Evolutionary conservation across 345 rosid genomes (phyloP), one percentile per base, ranked within the genome.

Genomic region (Lepidium didymum): DNA sequence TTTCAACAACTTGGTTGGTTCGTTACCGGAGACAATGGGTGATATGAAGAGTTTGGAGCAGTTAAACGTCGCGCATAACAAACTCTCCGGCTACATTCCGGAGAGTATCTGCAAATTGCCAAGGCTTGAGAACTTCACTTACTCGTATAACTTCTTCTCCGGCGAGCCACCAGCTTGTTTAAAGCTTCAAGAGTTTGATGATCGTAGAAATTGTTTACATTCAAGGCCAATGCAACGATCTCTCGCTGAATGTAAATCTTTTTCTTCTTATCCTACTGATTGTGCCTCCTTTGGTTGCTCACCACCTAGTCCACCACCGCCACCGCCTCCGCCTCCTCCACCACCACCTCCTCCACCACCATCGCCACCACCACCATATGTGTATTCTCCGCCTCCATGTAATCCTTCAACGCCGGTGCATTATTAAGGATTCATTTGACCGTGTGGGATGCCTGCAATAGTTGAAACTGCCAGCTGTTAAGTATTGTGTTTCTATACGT

Each of bases 21-120:
- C 79, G 2, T 73, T 92, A 67, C 96, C 96, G 7, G 82, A 79
- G 51, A 79, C 86, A 0, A 79, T 92, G 1, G 91, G 93, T 8
- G 19, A 78, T 37, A 84, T 92, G 93, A 81, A 81, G 89, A 77
- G 62, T 42, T 81, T 92, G 76, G 86, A 92, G 81, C 93, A 88
- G 62, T 77, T 90, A n/a, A 90, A 92, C 52, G 79, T 92, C 8
- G 93, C 86, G 0, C 67, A 79, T 41, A 92, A 92, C 65, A 78
- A 62, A 49, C 38, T 92, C 5, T 87, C 86, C 37, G 93, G 90
- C n/a, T 40, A 70, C 3, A 84, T 90, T 37, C 93, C 96, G 0
- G 68, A 77, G 34, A 83, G 86, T 41, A 81, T 90, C 14, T 92
- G 98, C 64, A 15, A 68, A 4, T 54, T 92, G 72, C 91, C 91